Evolutionary conservation across 306 rosid genomes (phyloP), one percentile per base, ranked within the genome.

Genomic region (Echinosophora koreensis): DNA sequence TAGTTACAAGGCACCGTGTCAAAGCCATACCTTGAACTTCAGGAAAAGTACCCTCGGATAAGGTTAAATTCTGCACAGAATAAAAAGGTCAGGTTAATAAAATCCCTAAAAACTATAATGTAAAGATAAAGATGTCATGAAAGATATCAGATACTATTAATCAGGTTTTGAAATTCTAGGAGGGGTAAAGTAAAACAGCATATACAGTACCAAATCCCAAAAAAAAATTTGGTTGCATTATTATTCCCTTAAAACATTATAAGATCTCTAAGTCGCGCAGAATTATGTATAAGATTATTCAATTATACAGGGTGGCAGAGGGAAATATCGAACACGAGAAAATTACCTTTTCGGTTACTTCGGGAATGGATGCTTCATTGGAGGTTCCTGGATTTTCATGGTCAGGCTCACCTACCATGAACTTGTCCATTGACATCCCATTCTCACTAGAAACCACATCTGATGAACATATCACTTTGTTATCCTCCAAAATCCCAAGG

Each of bases 401-500:
- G 81, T 50, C 63, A 7, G 63, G 34, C 73, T 83, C 84, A 75
- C 87, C 89, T 39, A 61, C 85, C 67, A 67, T 69, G 80, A 49
- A 79, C 77, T 81, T 76, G 56, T 88, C 82, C 60, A 35, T 55
- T 6, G 41, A 27, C 38, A 78, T 60, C 77, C 82, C 86, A 71
- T 77, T 78, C 81, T 85, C 87, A 73, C 78, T 12, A 47, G 78
- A 59, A 10, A 67, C 54, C 32, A 80, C 91, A 74, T 74, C 91
- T 3, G 92, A 79, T 46, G 97, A 86, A 69, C 92, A 67, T 62
- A 80, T 50, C 69, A 82, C 73, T 88, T 86, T 89, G 69, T 87
- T 76, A 69, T 88, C 92, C 85, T 88, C 92, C 84, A 82, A 83
- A 87, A 81, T 74, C 88, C 92, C 89, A 65, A 84, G 44, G 55